Conservation (phyloP, 2,329 filamentous ascomycete genomes). For the Ophiostoma piceae region DNA sequence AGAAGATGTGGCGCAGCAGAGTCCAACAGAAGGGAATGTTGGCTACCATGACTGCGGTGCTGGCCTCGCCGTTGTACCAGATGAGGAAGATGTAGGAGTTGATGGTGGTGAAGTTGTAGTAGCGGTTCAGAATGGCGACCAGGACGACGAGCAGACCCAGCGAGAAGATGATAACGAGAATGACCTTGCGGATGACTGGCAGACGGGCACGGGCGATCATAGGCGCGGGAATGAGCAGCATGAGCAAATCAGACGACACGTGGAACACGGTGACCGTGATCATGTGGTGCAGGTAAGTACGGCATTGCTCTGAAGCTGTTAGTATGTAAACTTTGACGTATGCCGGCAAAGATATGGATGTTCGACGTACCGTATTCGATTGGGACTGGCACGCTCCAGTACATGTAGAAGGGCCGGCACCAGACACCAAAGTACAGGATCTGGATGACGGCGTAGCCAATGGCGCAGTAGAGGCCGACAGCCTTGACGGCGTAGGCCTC, state of each 20-base stretch:
- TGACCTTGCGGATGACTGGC: slow-evolving; percentile 40
- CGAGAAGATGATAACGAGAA: slow-evolving; percentile 51
- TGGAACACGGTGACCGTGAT: slow-evolving; percentile 46
- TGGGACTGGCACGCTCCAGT: slow-evolving; percentile 46
- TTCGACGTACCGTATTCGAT: slow-evolving; percentile 30
- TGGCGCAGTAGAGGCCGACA: slow-evolving; percentile 33
- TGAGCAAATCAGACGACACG: slow-evolving; percentile 42
- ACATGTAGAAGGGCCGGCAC: slow-evolving; percentile 49
- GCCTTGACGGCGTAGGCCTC: slow-evolving; percentile 35
- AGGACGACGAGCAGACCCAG: slow-evolving; percentile 52
- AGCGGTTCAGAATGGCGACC: slow-evolving; percentile 55
- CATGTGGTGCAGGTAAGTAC: slow-evolving; percentile 44
- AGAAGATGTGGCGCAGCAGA: slow-evolving; percentile 44
- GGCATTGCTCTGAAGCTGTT: slow-evolving; percentile 37
- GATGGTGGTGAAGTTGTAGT: slow-evolving; percentile 54
- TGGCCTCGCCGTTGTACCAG: slow-evolving; percentile 57
- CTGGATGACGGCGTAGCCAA: slow-evolving; percentile 27
- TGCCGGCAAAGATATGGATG: background rate
- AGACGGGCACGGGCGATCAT: slow-evolving; percentile 40
- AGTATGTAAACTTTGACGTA: slow-evolving; percentile 11
- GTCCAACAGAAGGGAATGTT: slow-evolving; percentile 58
- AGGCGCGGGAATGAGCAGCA: slow-evolving; percentile 43
- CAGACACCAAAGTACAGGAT: slow-evolving; percentile 38
- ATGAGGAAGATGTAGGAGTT: slow-evolving; percentile 53
- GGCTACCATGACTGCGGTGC: slow-evolving; percentile 54